phyloP scores from a whole-genome alignment of 768 basidiomycete species.

The Hygrocybe punicea region DNA sequence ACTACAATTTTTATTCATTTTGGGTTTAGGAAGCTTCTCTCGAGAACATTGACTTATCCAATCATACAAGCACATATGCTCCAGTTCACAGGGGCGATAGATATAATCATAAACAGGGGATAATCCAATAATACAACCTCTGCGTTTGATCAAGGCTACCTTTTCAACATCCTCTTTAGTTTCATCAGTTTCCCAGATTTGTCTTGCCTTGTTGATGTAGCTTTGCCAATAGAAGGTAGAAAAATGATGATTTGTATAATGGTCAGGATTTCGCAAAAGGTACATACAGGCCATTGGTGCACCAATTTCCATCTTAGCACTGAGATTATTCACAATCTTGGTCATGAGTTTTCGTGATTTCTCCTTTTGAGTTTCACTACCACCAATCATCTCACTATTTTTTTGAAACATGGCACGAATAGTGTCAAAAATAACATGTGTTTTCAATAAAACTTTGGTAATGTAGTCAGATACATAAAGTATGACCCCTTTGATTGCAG shows the following conservation, averaged over 20 bases:
- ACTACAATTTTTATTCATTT: neutral
- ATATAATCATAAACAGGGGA: constrained; percentile 27
- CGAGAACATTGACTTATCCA: constrained; percentile 18
- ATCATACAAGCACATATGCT: constrained; percentile 27
- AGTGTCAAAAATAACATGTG: constrained; percentile 29
- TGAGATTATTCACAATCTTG: constrained; percentile 28
- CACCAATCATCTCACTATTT: constrained; percentile 21
- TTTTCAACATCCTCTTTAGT: constrained; percentile 14
- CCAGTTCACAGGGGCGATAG: constrained; percentile 18
- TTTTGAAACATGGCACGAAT: constrained; percentile 22
- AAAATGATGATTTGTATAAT: constrained; percentile 33
- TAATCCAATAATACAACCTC: constrained; percentile 14
- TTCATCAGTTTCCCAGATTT: constrained; percentile 8
- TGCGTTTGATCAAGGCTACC: constrained; percentile 17
- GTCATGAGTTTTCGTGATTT: constrained; percentile 20
- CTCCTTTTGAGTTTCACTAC: constrained; percentile 17
- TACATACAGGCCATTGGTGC: constrained; percentile 26
- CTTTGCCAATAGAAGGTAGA: constrained; percentile 10
- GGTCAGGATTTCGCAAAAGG: constrained; percentile 26
- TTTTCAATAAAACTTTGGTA: constrained; percentile 24
- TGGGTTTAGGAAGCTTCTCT: constrained; percentile 5
- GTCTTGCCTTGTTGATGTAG: constrained; percentile 15
- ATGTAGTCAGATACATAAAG: constrained; percentile 30
- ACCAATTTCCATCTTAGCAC: constrained; percentile 29
- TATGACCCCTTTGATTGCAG: constrained; percentile 23